phyloP scores from a whole-genome alignment of 2,329 filamentous ascomycete genomes.

The Neofusicoccum sp. region DNA sequence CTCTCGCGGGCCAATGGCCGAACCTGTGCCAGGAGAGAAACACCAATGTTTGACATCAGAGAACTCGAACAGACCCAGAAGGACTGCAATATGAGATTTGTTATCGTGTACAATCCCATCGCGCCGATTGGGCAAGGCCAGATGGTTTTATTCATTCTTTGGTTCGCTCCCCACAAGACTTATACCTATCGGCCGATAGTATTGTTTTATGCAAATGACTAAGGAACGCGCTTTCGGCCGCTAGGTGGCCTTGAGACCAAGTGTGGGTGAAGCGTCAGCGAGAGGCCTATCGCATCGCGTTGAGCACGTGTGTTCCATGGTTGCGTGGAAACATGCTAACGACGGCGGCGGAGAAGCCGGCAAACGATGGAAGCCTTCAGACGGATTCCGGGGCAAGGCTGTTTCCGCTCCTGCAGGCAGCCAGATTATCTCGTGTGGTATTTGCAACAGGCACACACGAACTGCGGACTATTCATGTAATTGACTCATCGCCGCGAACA shows the following conservation, averaged over 20 bases:
- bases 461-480: not conserved
- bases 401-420: not conserved
- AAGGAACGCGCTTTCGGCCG: not conserved
- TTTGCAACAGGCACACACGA: not conserved
- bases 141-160: not conserved
- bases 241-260: constrained; percentile 3
- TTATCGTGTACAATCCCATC: not conserved
- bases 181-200: not conserved
- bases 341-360: not conserved
- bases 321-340: not conserved
- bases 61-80: not conserved
- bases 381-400: not conserved
- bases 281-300: not conserved
- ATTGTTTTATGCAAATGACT: constrained; percentile 2
- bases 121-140: not conserved
- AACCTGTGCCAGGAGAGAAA: not conserved
- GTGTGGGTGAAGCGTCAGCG: not conserved
- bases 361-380: not conserved
- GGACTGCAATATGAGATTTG: not conserved
- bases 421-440: not conserved
- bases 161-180: not conserved
- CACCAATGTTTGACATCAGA: not conserved
- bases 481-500: not conserved
- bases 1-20: not conserved
- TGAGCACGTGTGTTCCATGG: constrained; percentile 9